These are phyloP conservation scores for Fusarium anguioides DNA, from an alignment of 2,329 filamentous ascomycete species.

Conservation along the genomic window DNA sequence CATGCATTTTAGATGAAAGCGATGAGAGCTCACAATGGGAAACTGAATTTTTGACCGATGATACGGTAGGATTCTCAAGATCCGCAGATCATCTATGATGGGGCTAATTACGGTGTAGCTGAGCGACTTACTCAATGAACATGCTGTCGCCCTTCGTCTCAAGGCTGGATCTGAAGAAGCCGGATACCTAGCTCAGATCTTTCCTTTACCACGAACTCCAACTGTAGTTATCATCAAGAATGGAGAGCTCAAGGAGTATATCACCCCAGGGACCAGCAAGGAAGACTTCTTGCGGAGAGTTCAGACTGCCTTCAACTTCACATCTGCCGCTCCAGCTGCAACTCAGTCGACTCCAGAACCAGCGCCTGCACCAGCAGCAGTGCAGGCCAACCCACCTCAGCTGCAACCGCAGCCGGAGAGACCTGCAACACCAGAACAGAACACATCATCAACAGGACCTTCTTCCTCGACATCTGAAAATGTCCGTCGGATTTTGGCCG, in stretches of 20 bases:
- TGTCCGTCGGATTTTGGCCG: slow-evolving; percentile 57
- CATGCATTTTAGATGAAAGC: slow-evolving; percentile 53
- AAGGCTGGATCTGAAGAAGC: slow-evolving; percentile 81
- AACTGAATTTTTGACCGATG: slow-evolving; percentile 70
- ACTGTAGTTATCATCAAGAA: slow-evolving; percentile 84
- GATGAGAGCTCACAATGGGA: slow-evolving; percentile 80
- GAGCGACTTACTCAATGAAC: slow-evolving; percentile 65
- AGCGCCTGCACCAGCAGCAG: not conserved
- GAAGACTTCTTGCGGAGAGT: slow-evolving; percentile 71
- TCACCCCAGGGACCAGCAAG: slow-evolving; percentile 71
- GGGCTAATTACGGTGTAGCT: slow-evolving; percentile 57
- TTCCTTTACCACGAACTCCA: slow-evolving; percentile 81
- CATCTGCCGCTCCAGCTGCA: slow-evolving; percentile 27
- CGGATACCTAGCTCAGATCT: slow-evolving; percentile 83
- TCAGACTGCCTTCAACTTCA: slow-evolving; percentile 49
- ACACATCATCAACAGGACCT: slow-evolving; percentile 30
- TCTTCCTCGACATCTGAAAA: slow-evolving; percentile 48
- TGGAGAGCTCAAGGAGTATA: slow-evolving; percentile 81
- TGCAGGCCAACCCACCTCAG: not conserved
- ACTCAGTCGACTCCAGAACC: not conserved
- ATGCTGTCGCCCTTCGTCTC: slow-evolving; percentile 77
- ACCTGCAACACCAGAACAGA: slow-evolving; percentile 24
- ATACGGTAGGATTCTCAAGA: slow-evolving; percentile 57
- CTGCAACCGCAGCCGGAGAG: slow-evolving; percentile 21
- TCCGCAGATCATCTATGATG: not conserved